Evolutionary conservation across 768 basidiomycete species (phyloP).

Genomic region (Boletus speciosus): DNA sequence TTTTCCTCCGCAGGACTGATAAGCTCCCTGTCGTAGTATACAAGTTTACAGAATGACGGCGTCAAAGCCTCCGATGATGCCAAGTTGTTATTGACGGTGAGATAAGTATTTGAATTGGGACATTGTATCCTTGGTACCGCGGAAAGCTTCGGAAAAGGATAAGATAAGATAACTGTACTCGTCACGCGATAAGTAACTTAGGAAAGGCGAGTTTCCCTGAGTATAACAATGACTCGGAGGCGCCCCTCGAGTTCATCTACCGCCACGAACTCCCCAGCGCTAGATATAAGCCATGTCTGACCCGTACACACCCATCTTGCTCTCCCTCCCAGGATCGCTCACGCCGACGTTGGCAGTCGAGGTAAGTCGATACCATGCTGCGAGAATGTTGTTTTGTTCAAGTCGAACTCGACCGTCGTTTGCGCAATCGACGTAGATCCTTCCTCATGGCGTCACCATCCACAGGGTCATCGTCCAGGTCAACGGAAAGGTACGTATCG

Average conservation of each 20-base stretch:
- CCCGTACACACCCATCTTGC: slow-evolving; percentile 48
- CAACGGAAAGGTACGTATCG: slow-evolving; percentile 51
- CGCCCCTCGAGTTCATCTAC: background rate
- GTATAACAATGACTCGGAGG: background rate
- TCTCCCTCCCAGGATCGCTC: slow-evolving; percentile 48
- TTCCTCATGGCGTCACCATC: slow-evolving; percentile 66
- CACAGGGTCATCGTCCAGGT: slow-evolving; percentile 64
- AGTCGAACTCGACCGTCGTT: background rate
- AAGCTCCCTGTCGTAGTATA: slow-evolving; percentile 18
- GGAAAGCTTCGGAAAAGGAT: background rate
- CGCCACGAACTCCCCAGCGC: background rate
- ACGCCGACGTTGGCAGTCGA: slow-evolving; percentile 62
- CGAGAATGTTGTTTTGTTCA: background rate
- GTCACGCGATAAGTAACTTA: background rate
- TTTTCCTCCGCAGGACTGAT: background rate
- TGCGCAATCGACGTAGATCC: slow-evolving; percentile 39
- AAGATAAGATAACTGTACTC: slow-evolving; percentile 9
- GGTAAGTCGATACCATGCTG: slow-evolving; percentile 34
- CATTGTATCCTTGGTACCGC: background rate
- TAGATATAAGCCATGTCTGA: slow-evolving; percentile 29
- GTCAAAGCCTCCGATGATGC: background rate
- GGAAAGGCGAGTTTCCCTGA: background rate
- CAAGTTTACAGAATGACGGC: slow-evolving; percentile 23
- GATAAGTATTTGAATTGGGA: background rate
- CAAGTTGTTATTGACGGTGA: background rate